phyloP scores from a whole-genome alignment of 1,284 basidiomycete species.

The Ceratobasidium theobromae region DNA sequence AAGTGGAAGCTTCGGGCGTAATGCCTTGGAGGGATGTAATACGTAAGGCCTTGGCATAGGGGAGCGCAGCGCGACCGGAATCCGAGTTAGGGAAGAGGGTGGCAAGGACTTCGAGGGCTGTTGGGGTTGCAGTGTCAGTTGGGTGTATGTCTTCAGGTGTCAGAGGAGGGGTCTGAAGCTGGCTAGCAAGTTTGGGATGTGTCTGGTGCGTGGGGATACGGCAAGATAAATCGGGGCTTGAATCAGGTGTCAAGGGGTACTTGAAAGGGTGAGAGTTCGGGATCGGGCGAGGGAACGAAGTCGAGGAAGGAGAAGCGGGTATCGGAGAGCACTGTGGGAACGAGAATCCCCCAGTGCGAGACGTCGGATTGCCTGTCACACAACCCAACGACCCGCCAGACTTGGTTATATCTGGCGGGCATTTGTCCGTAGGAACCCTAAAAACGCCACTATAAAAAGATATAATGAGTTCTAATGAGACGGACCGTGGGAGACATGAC shows the following conservation, averaged over 20 bases:
- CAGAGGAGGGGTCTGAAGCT: slow-evolving; percentile 33
- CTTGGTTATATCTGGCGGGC: slow-evolving; percentile 67
- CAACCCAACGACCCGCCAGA: slow-evolving; percentile 81
- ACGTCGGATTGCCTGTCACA: slow-evolving; percentile 86
- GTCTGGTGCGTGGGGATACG: slow-evolving; percentile 25
- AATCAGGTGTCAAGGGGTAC: slow-evolving; percentile 31
- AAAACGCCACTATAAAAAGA: slow-evolving; percentile 74
- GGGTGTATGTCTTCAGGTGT: slow-evolving; percentile 34
- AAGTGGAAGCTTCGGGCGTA: slow-evolving; percentile 45
- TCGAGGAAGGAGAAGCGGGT: slow-evolving; percentile 41
- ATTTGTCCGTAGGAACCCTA: slow-evolving; percentile 83
- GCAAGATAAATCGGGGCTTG: slow-evolving; percentile 28
- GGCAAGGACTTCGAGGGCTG: slow-evolving; percentile 65
- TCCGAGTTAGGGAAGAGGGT: slow-evolving; percentile 62
- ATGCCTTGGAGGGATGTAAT: slow-evolving; percentile 65
- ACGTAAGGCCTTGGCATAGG: slow-evolving; percentile 67
- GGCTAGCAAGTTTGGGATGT: slow-evolving; percentile 19
- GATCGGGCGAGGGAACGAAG: slow-evolving; percentile 33
- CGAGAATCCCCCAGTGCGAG: slow-evolving; percentile 40
- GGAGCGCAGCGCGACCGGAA: slow-evolving; percentile 64
- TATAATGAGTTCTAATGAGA: slow-evolving; percentile 2
- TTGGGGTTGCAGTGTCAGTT: neutral
- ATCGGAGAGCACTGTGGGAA: slow-evolving; percentile 51
- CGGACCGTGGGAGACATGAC: slow-evolving; percentile 40
- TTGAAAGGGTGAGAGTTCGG: slow-evolving; percentile 30